Conservation (phyloP, 257 asterid genomes). For the Solanum verrucosum region DNA sequence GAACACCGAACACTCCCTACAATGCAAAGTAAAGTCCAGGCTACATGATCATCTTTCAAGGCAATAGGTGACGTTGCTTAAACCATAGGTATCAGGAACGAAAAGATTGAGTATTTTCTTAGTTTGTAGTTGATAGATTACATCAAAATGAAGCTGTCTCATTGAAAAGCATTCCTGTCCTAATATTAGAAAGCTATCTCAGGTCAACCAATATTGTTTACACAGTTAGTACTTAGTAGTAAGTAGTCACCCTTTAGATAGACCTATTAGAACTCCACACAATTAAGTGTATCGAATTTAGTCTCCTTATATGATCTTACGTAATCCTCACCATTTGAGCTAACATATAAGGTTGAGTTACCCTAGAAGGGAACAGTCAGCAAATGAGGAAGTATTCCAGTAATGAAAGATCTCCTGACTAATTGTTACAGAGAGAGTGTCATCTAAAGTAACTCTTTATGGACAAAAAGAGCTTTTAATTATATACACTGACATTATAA, state of each 20-base stretch:
- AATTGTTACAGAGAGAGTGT: not conserved
- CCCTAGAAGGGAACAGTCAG: not conserved
- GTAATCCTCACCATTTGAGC: not conserved
- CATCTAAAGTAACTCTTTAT: not conserved
- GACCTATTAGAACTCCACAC: not conserved
- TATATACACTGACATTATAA: not conserved
- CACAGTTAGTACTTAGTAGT: not conserved
- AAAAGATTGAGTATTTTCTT: not conserved
- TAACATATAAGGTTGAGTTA: not conserved
- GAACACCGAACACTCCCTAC: not conserved
- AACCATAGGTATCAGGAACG: not conserved
- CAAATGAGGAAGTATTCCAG: not conserved
- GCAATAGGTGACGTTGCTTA: not conserved
- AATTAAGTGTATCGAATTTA: not conserved
- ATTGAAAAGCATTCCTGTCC: not conserved
- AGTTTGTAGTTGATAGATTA: not conserved
- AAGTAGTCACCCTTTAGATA: not conserved
- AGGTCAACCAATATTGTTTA: not conserved
- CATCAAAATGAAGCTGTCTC: not conserved
- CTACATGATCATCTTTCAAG: not conserved
- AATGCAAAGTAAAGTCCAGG: not conserved
- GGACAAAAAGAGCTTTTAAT: not conserved
- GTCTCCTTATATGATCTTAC: not conserved
- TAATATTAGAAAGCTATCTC: not conserved
- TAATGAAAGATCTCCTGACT: not conserved